Conservation (phyloP, 1,139 yeast genomes). For the Yamadazyma membranifaciens region DNA sequence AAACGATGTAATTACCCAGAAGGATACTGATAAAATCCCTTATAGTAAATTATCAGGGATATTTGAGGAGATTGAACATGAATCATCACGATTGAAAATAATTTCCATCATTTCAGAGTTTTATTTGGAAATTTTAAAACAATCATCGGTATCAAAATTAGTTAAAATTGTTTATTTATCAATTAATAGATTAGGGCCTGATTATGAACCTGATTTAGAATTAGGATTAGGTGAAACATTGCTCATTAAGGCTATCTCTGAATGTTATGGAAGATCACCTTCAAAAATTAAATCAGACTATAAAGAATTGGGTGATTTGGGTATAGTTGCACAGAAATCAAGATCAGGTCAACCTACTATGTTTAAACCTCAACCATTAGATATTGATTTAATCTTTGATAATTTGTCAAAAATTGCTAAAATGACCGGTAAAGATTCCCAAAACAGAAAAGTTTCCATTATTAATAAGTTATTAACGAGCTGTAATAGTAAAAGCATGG, state of each 20-base stretch:
- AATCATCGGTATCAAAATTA: slow-evolving; percentile 55
- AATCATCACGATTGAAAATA: slow-evolving; percentile 80
- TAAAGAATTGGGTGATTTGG: slow-evolving; percentile 83
- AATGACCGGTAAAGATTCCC: slow-evolving; percentile 82
- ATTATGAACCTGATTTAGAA: slow-evolving; percentile 86
- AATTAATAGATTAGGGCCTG: slow-evolving; percentile 91
- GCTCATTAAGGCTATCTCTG: slow-evolving; percentile 83
- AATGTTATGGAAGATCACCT: slow-evolving; percentile 80
- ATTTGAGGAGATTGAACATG: slow-evolving; percentile 74
- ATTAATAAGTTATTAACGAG: slow-evolving; percentile 86
- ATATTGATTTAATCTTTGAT: slow-evolving; percentile 68
- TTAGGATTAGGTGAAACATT: slow-evolving; percentile 90
- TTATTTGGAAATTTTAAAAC: slow-evolving; percentile 58
- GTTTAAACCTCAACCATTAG: slow-evolving; percentile 86
- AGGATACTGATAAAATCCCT: slow-evolving; percentile 34
- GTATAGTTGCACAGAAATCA: slow-evolving; percentile 82
- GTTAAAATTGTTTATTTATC: slow-evolving; percentile 76
- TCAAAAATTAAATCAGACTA: slow-evolving; percentile 73
- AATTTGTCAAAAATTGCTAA: slow-evolving; percentile 76
- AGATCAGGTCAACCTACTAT: slow-evolving; percentile 85
- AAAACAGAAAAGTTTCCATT: slow-evolving; percentile 67
- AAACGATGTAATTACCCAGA: slow-evolving; percentile 11
- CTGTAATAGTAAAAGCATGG: slow-evolving; percentile 65
- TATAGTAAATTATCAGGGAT: slow-evolving; percentile 65
- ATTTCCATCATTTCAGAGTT: slow-evolving; percentile 71